These are phyloP conservation scores for Melastoma candidum DNA, from an alignment of 441 rosid species.

Conservation along the genomic window DNA sequence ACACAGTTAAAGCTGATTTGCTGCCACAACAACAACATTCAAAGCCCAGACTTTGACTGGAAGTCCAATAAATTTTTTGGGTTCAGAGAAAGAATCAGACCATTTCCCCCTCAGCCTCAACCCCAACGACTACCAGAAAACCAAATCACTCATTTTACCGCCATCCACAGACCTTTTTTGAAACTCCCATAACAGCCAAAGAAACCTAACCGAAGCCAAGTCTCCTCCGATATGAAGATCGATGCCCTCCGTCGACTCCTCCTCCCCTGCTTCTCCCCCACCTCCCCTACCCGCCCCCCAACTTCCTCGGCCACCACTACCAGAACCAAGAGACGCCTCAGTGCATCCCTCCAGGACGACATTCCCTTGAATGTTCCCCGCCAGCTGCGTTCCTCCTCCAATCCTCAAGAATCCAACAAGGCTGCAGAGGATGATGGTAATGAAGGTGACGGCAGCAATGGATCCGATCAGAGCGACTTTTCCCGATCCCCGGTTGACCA, in stretches of 20 bases:
- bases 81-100: too few relatives aligned
- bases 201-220: too few relatives aligned
- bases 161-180: too few relatives aligned
- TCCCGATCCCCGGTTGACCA: conserved; percentile 21
- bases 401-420: conserved; percentile 7
- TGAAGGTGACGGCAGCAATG: not conserved
- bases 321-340: conserved; percentile 51
- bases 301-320: conserved; percentile 7
- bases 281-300: conserved; percentile 19
- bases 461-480: conserved; percentile 15
- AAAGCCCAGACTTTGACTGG: too few relatives aligned
- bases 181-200: too few relatives aligned
- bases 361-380: conserved; percentile 7
- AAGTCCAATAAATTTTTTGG: too few relatives aligned
- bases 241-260: conserved; percentile 62
- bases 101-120: too few relatives aligned
- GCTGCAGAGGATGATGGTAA: not conserved
- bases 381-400: not conserved
- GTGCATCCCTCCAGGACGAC: conserved; percentile 61
- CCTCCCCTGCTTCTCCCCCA: conserved; percentile 54
- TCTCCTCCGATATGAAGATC: conserved; percentile 17
- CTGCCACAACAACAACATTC: too few relatives aligned
- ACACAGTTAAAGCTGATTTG: too few relatives aligned
- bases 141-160: too few relatives aligned
- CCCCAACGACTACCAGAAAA: too few relatives aligned